These are phyloP conservation scores for Rhizopogon rudus DNA, from an alignment of 768 basidiomycete species.

Conservation along the genomic window DNA sequence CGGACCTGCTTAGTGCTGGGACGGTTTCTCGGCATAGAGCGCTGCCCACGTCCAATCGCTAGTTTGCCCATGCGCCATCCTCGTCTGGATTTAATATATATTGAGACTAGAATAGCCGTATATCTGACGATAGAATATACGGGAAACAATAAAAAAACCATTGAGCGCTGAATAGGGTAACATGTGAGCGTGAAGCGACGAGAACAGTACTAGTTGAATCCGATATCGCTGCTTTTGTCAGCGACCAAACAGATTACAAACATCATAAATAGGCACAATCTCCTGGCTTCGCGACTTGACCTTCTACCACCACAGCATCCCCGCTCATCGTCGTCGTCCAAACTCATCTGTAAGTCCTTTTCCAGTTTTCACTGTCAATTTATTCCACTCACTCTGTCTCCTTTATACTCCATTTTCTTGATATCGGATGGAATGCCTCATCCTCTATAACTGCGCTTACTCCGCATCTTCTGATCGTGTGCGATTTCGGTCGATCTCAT, in stretches of 20 bases:
- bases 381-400: neutral
- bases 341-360: conserved; percentile 8
- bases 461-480: conserved; percentile 26
- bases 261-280: conserved; percentile 30
- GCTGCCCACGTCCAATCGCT: too few relatives aligned
- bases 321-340: conserved; percentile 2
- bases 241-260: conserved; percentile 36
- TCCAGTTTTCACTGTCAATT: neutral
- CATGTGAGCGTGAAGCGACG: too few relatives aligned
- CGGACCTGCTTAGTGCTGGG: too few relatives aligned
- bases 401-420: neutral
- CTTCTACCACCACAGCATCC: conserved; percentile 22
- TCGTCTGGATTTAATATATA: too few relatives aligned
- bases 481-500: conserved; percentile 32
- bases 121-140: too few relatives aligned
- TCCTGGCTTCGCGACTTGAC: conserved; percentile 13
- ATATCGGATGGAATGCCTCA: neutral
- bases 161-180: too few relatives aligned
- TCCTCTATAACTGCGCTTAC: conserved; percentile 1
- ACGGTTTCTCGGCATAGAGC: too few relatives aligned
- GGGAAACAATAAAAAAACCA: too few relatives aligned
- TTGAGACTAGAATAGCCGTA: too few relatives aligned
- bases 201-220: too few relatives aligned
- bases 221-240: conserved; percentile 20
- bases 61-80: too few relatives aligned